phyloP scores from a whole-genome alignment of 2,329 filamentous ascomycete genomes.

The Clarireedia sp. region DNA sequence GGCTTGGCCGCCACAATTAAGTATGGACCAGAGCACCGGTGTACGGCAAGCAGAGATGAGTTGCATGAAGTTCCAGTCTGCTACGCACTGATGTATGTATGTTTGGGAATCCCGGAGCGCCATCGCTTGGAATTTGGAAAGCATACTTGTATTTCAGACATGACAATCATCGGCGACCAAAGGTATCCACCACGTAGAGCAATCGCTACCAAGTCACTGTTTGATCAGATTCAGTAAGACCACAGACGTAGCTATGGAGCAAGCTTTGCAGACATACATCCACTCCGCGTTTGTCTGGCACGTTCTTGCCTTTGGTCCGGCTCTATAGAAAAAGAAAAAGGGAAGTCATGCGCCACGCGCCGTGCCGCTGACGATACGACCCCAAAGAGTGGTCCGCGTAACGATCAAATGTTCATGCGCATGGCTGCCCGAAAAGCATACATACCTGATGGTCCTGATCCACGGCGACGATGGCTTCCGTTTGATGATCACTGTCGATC shows the following conservation, averaged over 20 bases:
- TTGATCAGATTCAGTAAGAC: slow-evolving; percentile 15
- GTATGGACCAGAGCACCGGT: slow-evolving; percentile 22
- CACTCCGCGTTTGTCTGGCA: neutral
- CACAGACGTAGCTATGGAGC: neutral
- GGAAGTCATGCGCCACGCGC: slow-evolving; percentile 16
- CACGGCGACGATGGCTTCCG: slow-evolving; percentile 9
- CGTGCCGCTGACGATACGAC: slow-evolving; percentile 20
- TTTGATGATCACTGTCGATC: slow-evolving; percentile 7
- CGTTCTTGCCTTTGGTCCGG: slow-evolving; percentile 7
- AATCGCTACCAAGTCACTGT: no score
- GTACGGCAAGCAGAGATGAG: slow-evolving; percentile 28
- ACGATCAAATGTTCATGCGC: slow-evolving; percentile 15
- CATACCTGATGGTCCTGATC: slow-evolving; percentile 26
- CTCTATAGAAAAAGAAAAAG: slow-evolving; percentile 2
- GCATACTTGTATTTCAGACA: neutral
- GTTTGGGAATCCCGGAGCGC: slow-evolving; percentile 14
- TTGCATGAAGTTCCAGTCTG: slow-evolving; percentile 23
- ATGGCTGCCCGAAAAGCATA: slow-evolving; percentile 25
- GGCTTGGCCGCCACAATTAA: slow-evolving; percentile 10
- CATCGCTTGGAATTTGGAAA: neutral
- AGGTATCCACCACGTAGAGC: no score
- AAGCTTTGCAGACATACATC: neutral
- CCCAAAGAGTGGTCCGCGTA: slow-evolving; percentile 13
- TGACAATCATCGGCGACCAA: neutral
- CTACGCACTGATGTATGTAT: slow-evolving; percentile 20